Base-by-base conservation (phyloP, 1,284 basidiomycete species). In the Coniferiporia weirii region DNA sequence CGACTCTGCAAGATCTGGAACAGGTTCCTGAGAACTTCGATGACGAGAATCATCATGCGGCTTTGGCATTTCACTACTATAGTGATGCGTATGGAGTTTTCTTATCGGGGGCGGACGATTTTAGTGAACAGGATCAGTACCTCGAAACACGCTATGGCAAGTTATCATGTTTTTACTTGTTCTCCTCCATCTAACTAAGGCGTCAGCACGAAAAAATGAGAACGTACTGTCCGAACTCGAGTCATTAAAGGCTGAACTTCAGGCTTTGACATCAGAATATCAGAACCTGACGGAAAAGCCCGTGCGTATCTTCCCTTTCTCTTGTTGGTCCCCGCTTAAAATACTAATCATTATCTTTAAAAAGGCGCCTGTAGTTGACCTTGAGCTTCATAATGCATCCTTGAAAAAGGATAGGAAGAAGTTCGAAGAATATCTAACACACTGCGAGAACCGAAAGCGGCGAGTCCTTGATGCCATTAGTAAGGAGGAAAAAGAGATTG, bases 111-210 rank as follows among this genome's bases (percentile, higher is more conserved):
- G 78, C 79, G 9, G 91, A 94, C 64, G 79, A 86, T 27, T 92
- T 90, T 64, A 75, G 80, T 0, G 84, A 87, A 59, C 83, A 85
- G 53, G 86, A 91, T 57, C 78, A 80, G 62, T 75, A 77, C 46
- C 69, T 95, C 12, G 87, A 91, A 64, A 83, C 84, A 35, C 82
- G 85, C 60, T 94, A 92, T 70, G 83, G 92, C 89, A 62, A 55
- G 80, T 67, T 3, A 10, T 9, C 1, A 47, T 17, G 38, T 3
- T 27, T 20, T 45, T 7, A 17, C n/a, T 40, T 59, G n/a, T 48
- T n/a, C 43, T 35, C 13, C 17, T 43, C 38, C 22, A n/a, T 10
- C 15, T 17, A 36, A 22, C n/a, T 57, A 52, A 13, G 34, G 27
- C 32, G 47, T n/a, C 22, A 90, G 88, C 78, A 19, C 81, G 77